Evolutionary conservation across 345 rosid species (phyloP), one percentile per base, ranked within the genome.

Genomic region (Populus simonii): DNA sequence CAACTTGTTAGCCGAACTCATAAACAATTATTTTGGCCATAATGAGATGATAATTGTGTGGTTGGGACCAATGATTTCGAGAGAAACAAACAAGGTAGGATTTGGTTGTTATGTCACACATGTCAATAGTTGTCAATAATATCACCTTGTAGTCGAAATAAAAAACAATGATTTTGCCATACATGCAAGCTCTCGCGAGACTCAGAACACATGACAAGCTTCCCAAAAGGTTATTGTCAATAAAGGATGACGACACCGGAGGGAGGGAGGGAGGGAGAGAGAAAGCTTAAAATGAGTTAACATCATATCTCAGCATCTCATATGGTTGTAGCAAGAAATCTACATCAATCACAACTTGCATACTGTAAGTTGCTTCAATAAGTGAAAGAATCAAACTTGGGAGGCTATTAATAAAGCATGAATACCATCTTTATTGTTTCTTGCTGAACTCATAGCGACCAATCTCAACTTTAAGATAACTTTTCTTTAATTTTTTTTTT

Each of bases 51-150:
- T 23, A 72, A 71, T 53, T 22, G 51, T 10, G 3, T 22, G 36
- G 13, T 2, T 13, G 10, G 61, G 31, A 0, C 74, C 57, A 8
- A n/a, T 38, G 41, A 9, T n/a, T 10, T 47, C 4, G 12, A 16
- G 66, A 36, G 67, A 70, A 31, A 29, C 25, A 13, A 31, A 65
- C 31, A 55, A 20, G 10, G 41, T 27, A 49, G 36, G 75, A 71
- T 80, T 76, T 74, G 82, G 78, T 81, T 72, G 78, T 61, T 75
- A 39, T 23, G 68, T 35, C 39, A 29, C n/a, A n/a, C n/a, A 22
- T 35, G 53, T 59, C 76, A 73, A 35, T 29, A 31, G 16, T 57
- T 73, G 39, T 73, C 36, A 71, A 29, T 71, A 71, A 71, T 25
- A 55, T 47, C 57, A 12, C 7, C 70, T 33, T 66, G 31, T 7